Evolutionary conservation across 208 protist genomes (phyloP), one percentile per base, ranked within the genome.

Genomic region (Trypanosoma vivax): DNA sequence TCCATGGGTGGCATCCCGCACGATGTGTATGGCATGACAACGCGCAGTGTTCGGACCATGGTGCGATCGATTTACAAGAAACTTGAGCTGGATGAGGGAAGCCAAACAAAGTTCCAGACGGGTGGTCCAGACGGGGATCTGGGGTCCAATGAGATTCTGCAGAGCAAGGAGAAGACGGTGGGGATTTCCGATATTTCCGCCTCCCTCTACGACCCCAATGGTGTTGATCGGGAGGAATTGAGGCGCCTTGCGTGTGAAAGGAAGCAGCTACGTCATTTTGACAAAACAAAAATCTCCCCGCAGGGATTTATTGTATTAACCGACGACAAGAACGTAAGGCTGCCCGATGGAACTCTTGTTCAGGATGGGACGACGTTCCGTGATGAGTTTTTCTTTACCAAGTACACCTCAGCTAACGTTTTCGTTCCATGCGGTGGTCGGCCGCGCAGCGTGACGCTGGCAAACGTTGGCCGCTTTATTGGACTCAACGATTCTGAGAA

Each of bases 371-470:
- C 59, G 38, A 70, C 52, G 30, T 95, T 97, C 61, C 82, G 95
- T 49, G 94, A 98, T 63, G 79, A 83, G 62, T 98, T 97, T 82
- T 90, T 97, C 69, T 69, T 98, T 37, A 73, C 85, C 42, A 74
- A 73, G 65, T 78, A 93, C 70, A 77, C 51, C 16, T 63, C 73
- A 24, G 90, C 92, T 1, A 89, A 97, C 46, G 71, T 98, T 35
- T 98, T 98, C 59, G 95, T 98, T 18, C 95, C 96, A 19, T 98
- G 95, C 62, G 96, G 96, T 49, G 96, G 96, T 24, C 84, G 96
- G 47, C 96, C 96, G 11, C 88, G 92, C 52, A 88, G 92, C 30
- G 83, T 98, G 24, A 96, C 93, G 25, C 60, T 95, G 25, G 68
- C 73, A 39, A 98, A 98, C 63, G 92, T 97, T 6, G 58, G 84